Conservation (phyloP, 1,284 basidiomycete genomes). For the Somion occarium region DNA sequence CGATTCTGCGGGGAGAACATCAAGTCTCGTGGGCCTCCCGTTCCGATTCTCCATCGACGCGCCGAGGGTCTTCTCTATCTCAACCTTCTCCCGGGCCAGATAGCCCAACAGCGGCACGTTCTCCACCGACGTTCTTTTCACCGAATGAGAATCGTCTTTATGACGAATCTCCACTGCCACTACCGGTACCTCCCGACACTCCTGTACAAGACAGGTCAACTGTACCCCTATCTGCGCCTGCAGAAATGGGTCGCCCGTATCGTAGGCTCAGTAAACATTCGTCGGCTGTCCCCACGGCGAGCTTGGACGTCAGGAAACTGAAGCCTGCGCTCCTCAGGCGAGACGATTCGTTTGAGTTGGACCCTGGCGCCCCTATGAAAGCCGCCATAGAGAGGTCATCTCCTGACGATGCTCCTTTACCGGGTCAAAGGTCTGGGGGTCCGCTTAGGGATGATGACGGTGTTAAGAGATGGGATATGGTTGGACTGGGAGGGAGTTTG, state of each 20-base stretch:
- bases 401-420: conserved; percentile 10
- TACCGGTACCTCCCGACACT: conserved; percentile 20
- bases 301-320: conserved; percentile 28
- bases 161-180: conserved; percentile 40
- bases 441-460: conserved; percentile 9
- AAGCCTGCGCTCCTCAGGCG: conserved; percentile 6
- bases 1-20: conserved; percentile 46
- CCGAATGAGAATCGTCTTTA: conserved; percentile 35
- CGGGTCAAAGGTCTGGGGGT: not conserved
- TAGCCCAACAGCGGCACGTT: conserved; percentile 11
- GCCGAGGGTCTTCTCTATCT: conserved; percentile 17
- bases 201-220: not conserved
- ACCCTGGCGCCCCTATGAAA: conserved; percentile 36
- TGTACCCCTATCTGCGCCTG: conserved; percentile 43
- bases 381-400: conserved; percentile 29
- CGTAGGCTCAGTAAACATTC: conserved; percentile 25
- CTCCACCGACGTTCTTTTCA: conserved; percentile 31
- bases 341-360: conserved; percentile 34
- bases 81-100: conserved; percentile 11
- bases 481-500: conserved; percentile 8
- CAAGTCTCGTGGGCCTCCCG: conserved; percentile 59
- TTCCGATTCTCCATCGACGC: conserved; percentile 30
- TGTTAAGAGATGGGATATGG: conserved; percentile 14
- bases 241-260: conserved; percentile 40
- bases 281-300: conserved; percentile 23